Conservation (phyloP, 805 yeast species). For the Nakazawaea peltata region DNA sequence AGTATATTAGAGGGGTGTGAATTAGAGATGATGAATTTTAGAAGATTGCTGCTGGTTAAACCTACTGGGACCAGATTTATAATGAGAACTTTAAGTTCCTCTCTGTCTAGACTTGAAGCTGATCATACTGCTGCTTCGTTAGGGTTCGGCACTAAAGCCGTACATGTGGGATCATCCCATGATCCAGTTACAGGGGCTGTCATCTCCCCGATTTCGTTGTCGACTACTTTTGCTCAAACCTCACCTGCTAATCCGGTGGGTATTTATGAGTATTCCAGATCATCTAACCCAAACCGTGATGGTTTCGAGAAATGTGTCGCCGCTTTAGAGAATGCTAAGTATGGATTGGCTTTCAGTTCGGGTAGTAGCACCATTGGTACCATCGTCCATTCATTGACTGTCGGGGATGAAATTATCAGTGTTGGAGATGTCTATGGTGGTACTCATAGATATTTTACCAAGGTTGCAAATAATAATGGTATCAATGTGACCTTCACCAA, state of each 20-base stretch:
- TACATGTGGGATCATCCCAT: conserved; percentile 72
- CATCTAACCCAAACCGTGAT: conserved; percentile 81
- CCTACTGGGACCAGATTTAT: too few species aligned
- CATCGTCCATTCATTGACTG: conserved; percentile 63
- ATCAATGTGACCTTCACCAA: conserved; percentile 61
- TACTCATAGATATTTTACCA: conserved; percentile 83
- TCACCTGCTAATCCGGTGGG: conserved; percentile 76
- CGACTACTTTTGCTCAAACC: conserved; percentile 79
- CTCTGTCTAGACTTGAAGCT: too few species aligned
- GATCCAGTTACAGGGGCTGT: conserved; percentile 80
- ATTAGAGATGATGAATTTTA: too few species aligned
- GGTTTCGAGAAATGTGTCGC: conserved; percentile 76
- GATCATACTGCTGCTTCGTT: too few species aligned
- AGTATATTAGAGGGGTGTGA: too few species aligned
- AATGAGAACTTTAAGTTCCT: too few species aligned
- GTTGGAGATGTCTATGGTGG: conserved; percentile 90
- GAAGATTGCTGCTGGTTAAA: too few species aligned
- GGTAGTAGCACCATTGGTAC: conserved; percentile 83
- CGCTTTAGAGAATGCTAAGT: conserved; percentile 65
- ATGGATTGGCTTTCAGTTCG: conserved; percentile 73
- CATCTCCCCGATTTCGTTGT: conserved; percentile 73
- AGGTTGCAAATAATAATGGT: conserved; percentile 77
- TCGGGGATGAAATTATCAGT: conserved; percentile 66
- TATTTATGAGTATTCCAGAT: conserved; percentile 74
- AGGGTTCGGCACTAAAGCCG: conserved; percentile 72